These are phyloP conservation scores for Kalanchoe fedtschenkoi DNA, from an alignment of 164 flowering plant genomes.

Conservation along the genomic window DNA sequence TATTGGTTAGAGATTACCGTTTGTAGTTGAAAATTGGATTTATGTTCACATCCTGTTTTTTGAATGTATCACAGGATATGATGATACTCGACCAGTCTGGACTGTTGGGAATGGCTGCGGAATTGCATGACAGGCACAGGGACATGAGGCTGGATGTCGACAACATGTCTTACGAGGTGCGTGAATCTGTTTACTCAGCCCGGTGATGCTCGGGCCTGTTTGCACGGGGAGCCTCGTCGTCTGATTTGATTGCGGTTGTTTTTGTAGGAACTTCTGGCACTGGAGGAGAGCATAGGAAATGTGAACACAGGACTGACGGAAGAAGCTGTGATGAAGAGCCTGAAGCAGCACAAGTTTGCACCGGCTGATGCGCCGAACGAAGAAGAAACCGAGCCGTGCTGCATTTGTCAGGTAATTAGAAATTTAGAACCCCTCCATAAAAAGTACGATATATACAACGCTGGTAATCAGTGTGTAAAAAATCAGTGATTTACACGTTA, in stretches of 20 bases:
- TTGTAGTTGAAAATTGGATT: not conserved
- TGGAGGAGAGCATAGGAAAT: slow-evolving; percentile 78
- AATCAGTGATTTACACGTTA: not conserved
- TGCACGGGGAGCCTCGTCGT: not conserved
- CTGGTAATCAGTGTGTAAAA: not conserved
- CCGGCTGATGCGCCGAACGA: slow-evolving; percentile 12
- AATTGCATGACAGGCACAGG: not conserved
- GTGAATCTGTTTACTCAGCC: not conserved
- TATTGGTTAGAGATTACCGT: not conserved
- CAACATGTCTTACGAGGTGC: not conserved
- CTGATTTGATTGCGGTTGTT: not conserved
- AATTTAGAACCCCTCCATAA: not conserved
- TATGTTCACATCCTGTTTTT: not conserved
- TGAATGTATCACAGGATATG: not conserved
- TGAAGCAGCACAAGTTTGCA: slow-evolving; percentile 36
- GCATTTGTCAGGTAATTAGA: slow-evolving; percentile 58
- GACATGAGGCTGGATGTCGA: not conserved
- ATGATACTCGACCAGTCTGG: not conserved
- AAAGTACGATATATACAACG: no score
- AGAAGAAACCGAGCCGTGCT: slow-evolving; percentile 59
- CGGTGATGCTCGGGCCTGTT: not conserved
- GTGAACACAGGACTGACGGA: slow-evolving; percentile 68
- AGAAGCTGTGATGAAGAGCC: slow-evolving; percentile 29
- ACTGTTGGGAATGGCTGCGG: not conserved
- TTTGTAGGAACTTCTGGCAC: slow-evolving; percentile 26